These are phyloP conservation scores for Fraxinus xanthoxyloides DNA, from an alignment of 305 asterid species.

Conservation along the genomic window DNA sequence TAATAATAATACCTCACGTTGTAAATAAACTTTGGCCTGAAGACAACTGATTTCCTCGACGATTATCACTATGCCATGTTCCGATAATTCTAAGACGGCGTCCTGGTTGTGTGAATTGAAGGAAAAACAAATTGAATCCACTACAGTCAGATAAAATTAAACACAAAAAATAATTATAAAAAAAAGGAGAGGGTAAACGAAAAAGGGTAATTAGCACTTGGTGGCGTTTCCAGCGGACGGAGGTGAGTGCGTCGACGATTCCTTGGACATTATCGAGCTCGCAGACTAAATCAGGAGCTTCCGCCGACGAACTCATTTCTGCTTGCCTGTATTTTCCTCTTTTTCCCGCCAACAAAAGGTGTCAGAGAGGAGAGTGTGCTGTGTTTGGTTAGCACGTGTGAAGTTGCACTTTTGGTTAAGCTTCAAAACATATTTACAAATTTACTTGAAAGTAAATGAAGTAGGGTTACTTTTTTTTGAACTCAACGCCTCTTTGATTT, in stretches of 20 bases:
- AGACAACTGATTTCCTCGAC: slow-evolving; percentile 92
- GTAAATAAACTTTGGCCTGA: slow-evolving; percentile 91
- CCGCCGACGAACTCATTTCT: slow-evolving; percentile 60
- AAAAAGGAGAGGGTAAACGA: neutral
- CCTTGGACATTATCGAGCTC: slow-evolving; percentile 87
- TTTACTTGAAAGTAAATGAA: neutral
- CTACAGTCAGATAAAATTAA: neutral
- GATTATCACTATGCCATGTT: slow-evolving; percentile 85
- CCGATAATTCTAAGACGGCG: slow-evolving; percentile 77
- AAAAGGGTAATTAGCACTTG: slow-evolving; percentile 45
- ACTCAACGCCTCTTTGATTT: neutral
- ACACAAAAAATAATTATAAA: neutral
- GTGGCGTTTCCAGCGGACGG: slow-evolving; percentile 88
- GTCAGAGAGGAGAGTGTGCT: neutral
- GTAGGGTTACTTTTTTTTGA: neutral
- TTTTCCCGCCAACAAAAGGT: slow-evolving; percentile 50
- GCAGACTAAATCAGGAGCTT: slow-evolving; percentile 64
- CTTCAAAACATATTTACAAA: neutral
- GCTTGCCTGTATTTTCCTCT: neutral
- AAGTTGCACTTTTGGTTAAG: neutral
- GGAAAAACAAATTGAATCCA: neutral
- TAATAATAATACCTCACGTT: slow-evolving; percentile 60
- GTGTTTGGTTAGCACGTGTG: neutral
- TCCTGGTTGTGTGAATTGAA: slow-evolving; percentile 44
- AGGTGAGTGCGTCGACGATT: slow-evolving; percentile 83